Conservation (phyloP, 2,329 filamentous ascomycete species). For the Nothophoma quercina region DNA sequence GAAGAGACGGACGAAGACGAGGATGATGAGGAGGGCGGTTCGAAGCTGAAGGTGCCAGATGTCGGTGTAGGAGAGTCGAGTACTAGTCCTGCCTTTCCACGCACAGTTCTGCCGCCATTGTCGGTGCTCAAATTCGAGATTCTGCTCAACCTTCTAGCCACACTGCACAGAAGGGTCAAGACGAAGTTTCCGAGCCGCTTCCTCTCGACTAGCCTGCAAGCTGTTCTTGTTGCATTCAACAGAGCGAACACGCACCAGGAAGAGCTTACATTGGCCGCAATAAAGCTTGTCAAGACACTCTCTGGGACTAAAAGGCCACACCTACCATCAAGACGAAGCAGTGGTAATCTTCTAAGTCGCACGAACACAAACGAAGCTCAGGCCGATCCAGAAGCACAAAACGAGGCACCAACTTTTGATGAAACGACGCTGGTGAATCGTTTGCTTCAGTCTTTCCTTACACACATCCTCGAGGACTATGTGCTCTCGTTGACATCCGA, state of each 20-base stretch:
- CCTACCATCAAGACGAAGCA: slow-evolving; percentile 65
- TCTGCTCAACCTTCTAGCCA: slow-evolving; percentile 74
- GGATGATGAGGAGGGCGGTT: slow-evolving; percentile 36
- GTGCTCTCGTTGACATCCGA: slow-evolving; percentile 60
- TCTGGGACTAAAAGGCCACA: slow-evolving; percentile 72
- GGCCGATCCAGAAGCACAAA: slow-evolving; percentile 65
- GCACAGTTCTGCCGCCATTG: slow-evolving; percentile 46
- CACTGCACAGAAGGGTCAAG: slow-evolving; percentile 76
- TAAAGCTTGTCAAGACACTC: slow-evolving; percentile 74
- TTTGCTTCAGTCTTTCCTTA: slow-evolving; percentile 78
- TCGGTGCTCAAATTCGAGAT: slow-evolving; percentile 68
- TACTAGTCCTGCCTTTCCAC: slow-evolving; percentile 36
- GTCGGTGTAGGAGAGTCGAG: slow-evolving; percentile 43
- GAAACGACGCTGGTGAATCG: slow-evolving; percentile 70
- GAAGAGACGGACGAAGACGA: slow-evolving; percentile 59
- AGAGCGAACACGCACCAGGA: slow-evolving; percentile 62
- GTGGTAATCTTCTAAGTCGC: slow-evolving; percentile 53
- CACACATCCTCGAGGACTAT: slow-evolving; percentile 77
- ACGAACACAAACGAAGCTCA: slow-evolving; percentile 46
- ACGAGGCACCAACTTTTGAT: slow-evolving; percentile 53
- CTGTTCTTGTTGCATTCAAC: slow-evolving; percentile 72
- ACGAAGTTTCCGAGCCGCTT: slow-evolving; percentile 82
- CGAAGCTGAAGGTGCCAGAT: slow-evolving; percentile 29
- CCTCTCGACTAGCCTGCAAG: slow-evolving; percentile 76
- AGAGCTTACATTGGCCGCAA: slow-evolving; percentile 73